These are phyloP conservation scores for Entrophospora sp. DNA, from an alignment of 192 early-diverging fungal genomes.

Conservation along the genomic window DNA sequence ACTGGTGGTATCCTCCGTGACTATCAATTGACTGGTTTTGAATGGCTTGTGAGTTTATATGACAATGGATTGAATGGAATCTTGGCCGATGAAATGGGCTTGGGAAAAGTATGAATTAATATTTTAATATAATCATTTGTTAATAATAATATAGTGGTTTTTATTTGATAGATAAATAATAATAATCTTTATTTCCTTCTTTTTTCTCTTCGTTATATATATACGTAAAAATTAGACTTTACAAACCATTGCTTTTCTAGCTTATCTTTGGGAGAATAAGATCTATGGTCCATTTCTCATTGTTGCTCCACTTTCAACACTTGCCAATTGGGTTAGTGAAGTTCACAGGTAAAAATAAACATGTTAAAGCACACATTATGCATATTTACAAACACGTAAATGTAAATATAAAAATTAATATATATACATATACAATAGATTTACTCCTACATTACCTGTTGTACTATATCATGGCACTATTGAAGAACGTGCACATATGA, in stretches of 20 bases:
- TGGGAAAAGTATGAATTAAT: constrained; percentile 55
- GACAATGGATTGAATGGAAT: constrained; percentile 96
- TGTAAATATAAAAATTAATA: too few relatives aligned
- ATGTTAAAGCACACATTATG: neutral
- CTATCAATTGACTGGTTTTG: constrained; percentile 90
- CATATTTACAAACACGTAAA: neutral
- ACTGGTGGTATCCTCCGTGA: constrained; percentile 82
- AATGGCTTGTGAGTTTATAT: constrained; percentile 92
- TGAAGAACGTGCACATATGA: constrained; percentile 60
- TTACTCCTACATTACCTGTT: constrained; percentile 69
- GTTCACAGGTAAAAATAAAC: constrained; percentile 59
- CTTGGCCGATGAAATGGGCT: constrained; percentile 92
- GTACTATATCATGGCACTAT: constrained; percentile 78
- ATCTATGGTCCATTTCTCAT: constrained; percentile 85
- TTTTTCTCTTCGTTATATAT: too few relatives aligned
- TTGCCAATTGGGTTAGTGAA: constrained; percentile 90
- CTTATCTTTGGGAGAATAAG: constrained; percentile 66
- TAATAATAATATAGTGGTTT: neutral
- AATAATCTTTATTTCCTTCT: too few relatives aligned
- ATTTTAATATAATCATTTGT: neutral
- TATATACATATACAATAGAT: too few relatives aligned
- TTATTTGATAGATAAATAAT: too few relatives aligned
- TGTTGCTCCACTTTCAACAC: constrained; percentile 80
- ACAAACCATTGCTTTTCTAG: constrained; percentile 88
- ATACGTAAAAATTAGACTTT: constrained; percentile 65